A percentile compares a stretch with the other conserved stretches of the same genome.
These are phyloP conservation scores for Phlyctochytrium planicorne DNA, from an alignment of 192 early-diverging fungal species.

Conservation along the genomic window DNA sequence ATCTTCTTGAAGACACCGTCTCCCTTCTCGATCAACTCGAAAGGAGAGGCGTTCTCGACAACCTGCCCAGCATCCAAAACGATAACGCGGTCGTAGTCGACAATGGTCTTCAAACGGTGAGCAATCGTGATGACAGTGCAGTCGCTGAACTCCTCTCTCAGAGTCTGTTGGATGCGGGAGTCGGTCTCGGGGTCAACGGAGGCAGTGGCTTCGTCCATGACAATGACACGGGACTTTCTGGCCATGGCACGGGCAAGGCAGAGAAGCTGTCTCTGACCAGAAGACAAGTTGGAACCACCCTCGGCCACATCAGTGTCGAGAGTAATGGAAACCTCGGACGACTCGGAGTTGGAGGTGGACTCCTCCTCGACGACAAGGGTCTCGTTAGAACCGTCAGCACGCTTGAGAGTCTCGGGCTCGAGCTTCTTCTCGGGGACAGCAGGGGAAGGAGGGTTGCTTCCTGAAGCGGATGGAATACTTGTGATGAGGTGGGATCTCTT, in stretches of 20 bases:
- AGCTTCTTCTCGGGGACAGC: conserved; percentile 9
- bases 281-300: conserved; percentile 62
- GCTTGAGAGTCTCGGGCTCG: neutral
- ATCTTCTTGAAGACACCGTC: neutral
- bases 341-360: neutral
- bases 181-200: conserved; percentile 58
- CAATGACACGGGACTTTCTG: conserved; percentile 64
- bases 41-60: conserved; percentile 49
- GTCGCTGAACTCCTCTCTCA: conserved; percentile 68
- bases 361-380: neutral
- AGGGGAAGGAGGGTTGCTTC: neutral
- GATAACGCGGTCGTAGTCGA: conserved; percentile 56
- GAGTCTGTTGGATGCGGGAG: conserved; percentile 71
- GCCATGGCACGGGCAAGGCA: conserved; percentile 80
- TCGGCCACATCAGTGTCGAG: conserved; percentile 1
- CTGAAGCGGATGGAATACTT: conserved; percentile 5
- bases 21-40: conserved; percentile 39
- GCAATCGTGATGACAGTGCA: conserved; percentile 81
- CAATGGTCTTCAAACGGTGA: conserved; percentile 73
- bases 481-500: conserved; percentile 31
- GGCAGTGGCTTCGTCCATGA: conserved; percentile 74
- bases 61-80: conserved; percentile 44
- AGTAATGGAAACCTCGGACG: neutral
- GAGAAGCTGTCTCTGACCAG: conserved; percentile 83
- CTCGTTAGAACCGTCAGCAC: neutral